Conservation (phyloP, 371 early-diverging fungal genomes). For the Zychaea mexicana region DNA sequence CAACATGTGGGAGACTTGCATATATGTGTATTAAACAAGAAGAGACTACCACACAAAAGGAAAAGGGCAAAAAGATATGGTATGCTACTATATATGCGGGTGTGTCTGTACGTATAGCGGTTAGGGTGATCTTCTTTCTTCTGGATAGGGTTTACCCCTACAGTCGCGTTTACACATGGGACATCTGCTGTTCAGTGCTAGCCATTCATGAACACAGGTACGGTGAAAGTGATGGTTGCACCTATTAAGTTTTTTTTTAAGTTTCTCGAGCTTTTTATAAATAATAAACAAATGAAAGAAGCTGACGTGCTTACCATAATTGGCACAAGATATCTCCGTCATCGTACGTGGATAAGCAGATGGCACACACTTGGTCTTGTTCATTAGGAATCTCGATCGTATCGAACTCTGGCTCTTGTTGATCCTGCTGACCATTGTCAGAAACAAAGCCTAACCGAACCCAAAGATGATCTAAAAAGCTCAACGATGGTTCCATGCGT, state of each 20-base stretch:
- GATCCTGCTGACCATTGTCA: neutral
- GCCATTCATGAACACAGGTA: constrained; percentile 37
- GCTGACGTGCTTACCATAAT: constrained; percentile 39
- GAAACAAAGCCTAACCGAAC: constrained; percentile 23
- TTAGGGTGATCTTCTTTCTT: neutral
- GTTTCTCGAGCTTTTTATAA: no score
- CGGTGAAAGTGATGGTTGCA: constrained; percentile 45
- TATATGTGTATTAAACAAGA: no score
- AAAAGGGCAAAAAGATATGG: neutral
- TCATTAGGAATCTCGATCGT: constrained; percentile 39
- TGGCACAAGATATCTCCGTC: constrained; percentile 62
- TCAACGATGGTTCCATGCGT: constrained; percentile 6
- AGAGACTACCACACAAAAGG: neutral
- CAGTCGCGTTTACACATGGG: constrained; percentile 38
- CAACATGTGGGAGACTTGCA: no score
- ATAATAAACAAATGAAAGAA: neutral
- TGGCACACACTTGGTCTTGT: constrained; percentile 61
- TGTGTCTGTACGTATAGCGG: neutral
- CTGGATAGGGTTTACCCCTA: constrained; percentile 20
- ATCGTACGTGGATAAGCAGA: constrained; percentile 68
- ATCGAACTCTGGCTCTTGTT: constrained; percentile 26
- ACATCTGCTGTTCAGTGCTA: constrained; percentile 32
- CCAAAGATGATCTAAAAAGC: constrained; percentile 31
- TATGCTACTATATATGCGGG: neutral
- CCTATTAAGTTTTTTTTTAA: no score